Conservation (phyloP, 2,329 filamentous ascomycete species). For the Penicillium nordicum region DNA sequence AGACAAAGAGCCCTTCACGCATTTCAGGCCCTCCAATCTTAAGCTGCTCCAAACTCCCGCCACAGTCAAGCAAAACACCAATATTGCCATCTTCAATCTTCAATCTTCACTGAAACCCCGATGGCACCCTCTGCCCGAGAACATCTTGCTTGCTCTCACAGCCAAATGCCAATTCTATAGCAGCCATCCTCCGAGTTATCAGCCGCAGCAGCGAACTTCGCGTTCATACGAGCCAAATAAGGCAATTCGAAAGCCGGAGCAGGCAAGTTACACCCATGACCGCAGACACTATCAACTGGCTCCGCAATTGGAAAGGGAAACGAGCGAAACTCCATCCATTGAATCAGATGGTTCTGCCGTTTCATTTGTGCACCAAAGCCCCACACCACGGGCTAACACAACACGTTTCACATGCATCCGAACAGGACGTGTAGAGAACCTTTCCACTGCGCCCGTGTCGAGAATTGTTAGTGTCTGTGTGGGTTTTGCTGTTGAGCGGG, state of each 20-base stretch:
- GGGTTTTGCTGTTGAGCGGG: constrained; percentile 48
- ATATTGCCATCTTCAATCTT: constrained; percentile 50
- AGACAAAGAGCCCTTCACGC: constrained; percentile 9
- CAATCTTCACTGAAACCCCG: constrained; percentile 49
- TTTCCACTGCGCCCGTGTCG: constrained; percentile 41
- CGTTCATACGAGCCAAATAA: constrained; percentile 37
- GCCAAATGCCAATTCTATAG: constrained; percentile 47
- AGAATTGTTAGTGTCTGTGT: constrained; percentile 46
- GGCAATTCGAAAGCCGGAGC: constrained; percentile 44
- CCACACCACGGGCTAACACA: not conserved
- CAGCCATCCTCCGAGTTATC: constrained; percentile 49
- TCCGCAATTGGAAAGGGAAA: no score
- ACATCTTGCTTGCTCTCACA: constrained; percentile 34
- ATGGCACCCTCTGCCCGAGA: constrained; percentile 40
- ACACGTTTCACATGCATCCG: constrained; percentile 40
- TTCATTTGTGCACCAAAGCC: no score
- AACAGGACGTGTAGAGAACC: constrained; percentile 36
- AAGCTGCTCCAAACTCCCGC: constrained; percentile 45
- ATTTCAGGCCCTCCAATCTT: constrained; percentile 35
- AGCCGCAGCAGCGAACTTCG: constrained; percentile 37
- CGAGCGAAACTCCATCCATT: no score
- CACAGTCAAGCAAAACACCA: constrained; percentile 45
- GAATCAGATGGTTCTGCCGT: no score
- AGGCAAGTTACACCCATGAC: constrained; percentile 40
- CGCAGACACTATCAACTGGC: constrained; percentile 36